A percentile compares a stretch with the other conserved stretches of the same genome.
phyloP scores from a whole-genome alignment of 805 yeast genomes.

The Sungouiella thailandica region DNA sequence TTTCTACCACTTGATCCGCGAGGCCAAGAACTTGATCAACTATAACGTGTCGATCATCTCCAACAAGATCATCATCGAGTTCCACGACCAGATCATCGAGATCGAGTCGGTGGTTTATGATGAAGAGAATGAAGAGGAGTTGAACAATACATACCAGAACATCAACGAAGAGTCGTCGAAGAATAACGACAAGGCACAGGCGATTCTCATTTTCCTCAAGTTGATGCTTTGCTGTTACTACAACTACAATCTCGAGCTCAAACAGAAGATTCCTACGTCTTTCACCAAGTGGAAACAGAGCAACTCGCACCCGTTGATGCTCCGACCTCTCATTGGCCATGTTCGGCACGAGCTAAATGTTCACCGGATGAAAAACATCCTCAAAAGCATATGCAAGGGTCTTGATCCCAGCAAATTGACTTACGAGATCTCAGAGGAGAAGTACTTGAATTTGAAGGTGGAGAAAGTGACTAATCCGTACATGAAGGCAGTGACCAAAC shows the following conservation, averaged over 20 bases:
- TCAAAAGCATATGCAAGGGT: slow-evolving; percentile 18
- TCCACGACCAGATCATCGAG: slow-evolving; percentile 64
- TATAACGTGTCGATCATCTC: slow-evolving; percentile 63
- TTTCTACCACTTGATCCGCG: slow-evolving; percentile 70
- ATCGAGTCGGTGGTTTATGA: slow-evolving; percentile 55
- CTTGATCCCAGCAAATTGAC: slow-evolving; percentile 6
- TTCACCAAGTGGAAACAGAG: slow-evolving; percentile 40
- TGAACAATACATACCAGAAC: slow-evolving; percentile 25
- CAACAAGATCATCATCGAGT: slow-evolving; percentile 60
- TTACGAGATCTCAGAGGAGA: slow-evolving; percentile 8
- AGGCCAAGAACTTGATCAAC: slow-evolving; percentile 64
- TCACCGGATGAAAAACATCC: slow-evolving; percentile 21
- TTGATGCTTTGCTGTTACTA: slow-evolving; percentile 60
- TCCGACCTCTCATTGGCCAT: slow-evolving; percentile 56
- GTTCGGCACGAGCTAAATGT: slow-evolving; percentile 48
- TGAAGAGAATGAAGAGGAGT: slow-evolving; percentile 35
- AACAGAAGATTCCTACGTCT: slow-evolving; percentile 44
- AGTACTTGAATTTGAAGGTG: slow-evolving; percentile 22
- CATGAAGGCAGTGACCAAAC: slow-evolving; percentile 35
- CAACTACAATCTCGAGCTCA: slow-evolving; percentile 39
- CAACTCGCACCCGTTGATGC: slow-evolving; percentile 41
- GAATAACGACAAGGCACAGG: slow-evolving; percentile 45
- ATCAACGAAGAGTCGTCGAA: slow-evolving; percentile 25
- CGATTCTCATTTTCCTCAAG: slow-evolving; percentile 49
- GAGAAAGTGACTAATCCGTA: slow-evolving; percentile 27